Percentiles rank a stretch among this genome's conserved stretches.
Evolutionary conservation across 306 rosid species (phyloP).

Genomic region (Clitoria ternatea): DNA sequence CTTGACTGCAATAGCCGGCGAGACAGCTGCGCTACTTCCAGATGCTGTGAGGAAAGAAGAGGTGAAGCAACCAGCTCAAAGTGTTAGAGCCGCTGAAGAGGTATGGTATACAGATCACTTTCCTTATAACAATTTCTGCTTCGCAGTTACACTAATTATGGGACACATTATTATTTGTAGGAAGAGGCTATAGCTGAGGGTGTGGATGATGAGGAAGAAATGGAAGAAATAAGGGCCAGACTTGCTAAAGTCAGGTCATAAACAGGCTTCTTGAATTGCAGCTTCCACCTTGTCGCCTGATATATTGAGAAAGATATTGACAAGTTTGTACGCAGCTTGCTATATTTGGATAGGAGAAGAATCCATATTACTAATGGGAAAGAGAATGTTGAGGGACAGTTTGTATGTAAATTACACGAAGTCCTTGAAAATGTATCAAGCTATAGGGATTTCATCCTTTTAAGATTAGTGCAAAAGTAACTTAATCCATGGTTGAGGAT

Average conservation of each 20-base stretch:
- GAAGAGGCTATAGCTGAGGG: constrained; percentile 68
- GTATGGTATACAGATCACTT: constrained; percentile 28
- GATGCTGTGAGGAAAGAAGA: constrained; percentile 78
- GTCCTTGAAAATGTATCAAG: neutral
- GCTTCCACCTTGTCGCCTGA: constrained; percentile 10
- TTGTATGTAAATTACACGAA: constrained; percentile 31
- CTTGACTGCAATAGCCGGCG: constrained; percentile 86
- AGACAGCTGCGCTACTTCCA: constrained; percentile 93
- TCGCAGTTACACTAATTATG: constrained; percentile 14
- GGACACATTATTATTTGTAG: constrained; percentile 25
- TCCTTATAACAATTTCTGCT: neutral
- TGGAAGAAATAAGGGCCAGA: constrained; percentile 73
- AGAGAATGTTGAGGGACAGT: neutral
- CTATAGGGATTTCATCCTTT: neutral
- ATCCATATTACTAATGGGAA: neutral
- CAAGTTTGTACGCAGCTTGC: constrained; percentile 18
- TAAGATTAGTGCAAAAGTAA: neutral
- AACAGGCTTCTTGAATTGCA: constrained; percentile 5
- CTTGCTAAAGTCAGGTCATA: constrained; percentile 76
- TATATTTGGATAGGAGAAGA: neutral
- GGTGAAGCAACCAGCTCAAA: constrained; percentile 62
- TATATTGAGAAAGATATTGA: constrained; percentile 12
- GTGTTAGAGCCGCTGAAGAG: constrained; percentile 45
- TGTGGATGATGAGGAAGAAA: constrained; percentile 65
- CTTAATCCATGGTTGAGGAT: neutral